Evolutionary conservation across 2,329 filamentous ascomycete species (phyloP), one percentile per base, ranked within the genome.

Genomic region (Trichoderma citrinoviride): DNA sequence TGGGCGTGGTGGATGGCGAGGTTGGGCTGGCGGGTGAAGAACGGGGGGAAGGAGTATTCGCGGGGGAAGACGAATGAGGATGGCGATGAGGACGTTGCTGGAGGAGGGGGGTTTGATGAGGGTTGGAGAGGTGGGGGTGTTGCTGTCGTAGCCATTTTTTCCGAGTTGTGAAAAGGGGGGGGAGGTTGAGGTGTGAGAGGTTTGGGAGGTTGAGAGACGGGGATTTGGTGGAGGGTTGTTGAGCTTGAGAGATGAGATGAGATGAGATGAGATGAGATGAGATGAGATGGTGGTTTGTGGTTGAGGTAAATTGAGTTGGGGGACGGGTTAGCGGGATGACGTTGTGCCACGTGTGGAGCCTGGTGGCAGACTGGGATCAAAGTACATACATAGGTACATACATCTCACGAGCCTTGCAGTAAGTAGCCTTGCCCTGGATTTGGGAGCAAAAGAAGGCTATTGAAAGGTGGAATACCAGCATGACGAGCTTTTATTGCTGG

Each of bases 21-120:
- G 79, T 92, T 92, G 41, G 88, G 85, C 77, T 95, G 91, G 62
- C 87, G 87, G 64, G 90, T 93, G 85, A 91, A 95, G 87, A 95
- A 93, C 73, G 91, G 89, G 0, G 91, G 91, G 81, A 92, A 94
- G 79, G 81, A 80, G 83, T 93, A 90, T 75, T 87, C 85, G 70
- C 81, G 82, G 4, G 87, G 87, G 76, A 87, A 89, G 44, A 71
- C 63, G 76, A 88, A 88, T 14, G 49, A 33, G 23, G 49, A 12
- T 25, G 25, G 19, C 6, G 47, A 17, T 27, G 23, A 12, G 8
- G 49, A 14, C 14, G 27, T 17, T 19, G n/a, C 71, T 77, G 63
- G 17, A 67, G 29, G 37, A n/a, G 49, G 12, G n/a, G 58, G 7
- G 14, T 47, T 5, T 27, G 37, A 23, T 46, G 33, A 29, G 6